Percentiles rank a stretch among this genome's conserved stretches.
Conservation (phyloP, 2,329 filamentous ascomycete genomes). For the Albophoma yamanashiensis region DNA sequence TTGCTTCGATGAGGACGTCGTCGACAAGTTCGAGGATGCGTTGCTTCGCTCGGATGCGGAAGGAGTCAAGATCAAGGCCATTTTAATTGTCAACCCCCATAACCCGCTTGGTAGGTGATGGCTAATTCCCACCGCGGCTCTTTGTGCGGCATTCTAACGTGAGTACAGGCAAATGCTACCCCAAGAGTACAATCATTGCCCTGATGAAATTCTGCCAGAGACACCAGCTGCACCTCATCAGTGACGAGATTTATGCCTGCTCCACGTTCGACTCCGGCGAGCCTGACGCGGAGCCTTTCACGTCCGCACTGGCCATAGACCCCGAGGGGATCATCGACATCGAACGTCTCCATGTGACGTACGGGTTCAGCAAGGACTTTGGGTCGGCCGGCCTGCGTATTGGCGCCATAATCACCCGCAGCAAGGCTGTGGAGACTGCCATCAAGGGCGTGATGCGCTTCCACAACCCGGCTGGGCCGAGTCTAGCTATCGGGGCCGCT, state of each 20-base stretch:
- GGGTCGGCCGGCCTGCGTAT: conserved; percentile 40
- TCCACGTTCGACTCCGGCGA: conserved; percentile 32
- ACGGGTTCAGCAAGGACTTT: conserved; percentile 38
- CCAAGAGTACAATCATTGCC: conserved; percentile 26
- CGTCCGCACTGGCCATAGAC: conserved; percentile 37
- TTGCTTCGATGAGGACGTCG: conserved; percentile 30
- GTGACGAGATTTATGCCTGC: conserved; percentile 48
- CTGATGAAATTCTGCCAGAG: conserved; percentile 38
- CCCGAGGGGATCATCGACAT: conserved; percentile 30
- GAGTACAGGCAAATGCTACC: conserved; percentile 27
- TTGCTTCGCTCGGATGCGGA: conserved; percentile 19
- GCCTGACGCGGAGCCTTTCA: conserved; percentile 25
- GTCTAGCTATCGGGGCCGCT: conserved; percentile 28
- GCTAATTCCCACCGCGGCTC: background rate
- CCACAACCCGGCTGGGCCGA: conserved; percentile 32
- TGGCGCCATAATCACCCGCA: conserved; percentile 34
- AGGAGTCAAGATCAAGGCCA: conserved; percentile 28
- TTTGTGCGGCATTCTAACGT: background rate
- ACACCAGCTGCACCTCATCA: conserved; percentile 40
- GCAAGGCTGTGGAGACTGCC: conserved; percentile 18
- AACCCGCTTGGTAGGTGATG: conserved; percentile 34
- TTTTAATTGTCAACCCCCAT: conserved; percentile 42
- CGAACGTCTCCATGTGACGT: conserved; percentile 37
- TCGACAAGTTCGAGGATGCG: conserved; percentile 34
- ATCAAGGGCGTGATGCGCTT: conserved; percentile 31